Evolutionary conservation across 2,329 filamentous ascomycete species (phyloP).

Genomic region (Didymosphaeria variabile): DNA sequence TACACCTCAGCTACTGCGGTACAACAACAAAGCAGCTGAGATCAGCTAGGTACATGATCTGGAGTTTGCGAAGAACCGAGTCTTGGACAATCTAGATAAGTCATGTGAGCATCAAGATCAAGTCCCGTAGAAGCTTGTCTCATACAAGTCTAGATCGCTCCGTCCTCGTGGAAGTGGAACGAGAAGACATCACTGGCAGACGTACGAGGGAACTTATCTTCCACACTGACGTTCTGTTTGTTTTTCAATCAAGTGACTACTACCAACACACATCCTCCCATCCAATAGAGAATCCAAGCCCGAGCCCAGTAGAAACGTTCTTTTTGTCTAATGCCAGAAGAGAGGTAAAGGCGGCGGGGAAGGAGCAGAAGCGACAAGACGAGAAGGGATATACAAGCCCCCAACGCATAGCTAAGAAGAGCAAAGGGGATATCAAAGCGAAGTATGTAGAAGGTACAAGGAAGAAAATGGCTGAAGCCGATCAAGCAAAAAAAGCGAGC

Average conservation of each 20-base stretch:
- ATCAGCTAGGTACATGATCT: not conserved
- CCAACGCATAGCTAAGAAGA: constrained; percentile 7
- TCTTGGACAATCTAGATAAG: not conserved
- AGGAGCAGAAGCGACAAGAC: not conserved
- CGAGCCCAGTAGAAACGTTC: not conserved
- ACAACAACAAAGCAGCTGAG: not conserved
- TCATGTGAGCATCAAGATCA: not conserved
- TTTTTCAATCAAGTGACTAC: not conserved
- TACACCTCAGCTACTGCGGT: not conserved
- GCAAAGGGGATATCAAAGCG: constrained; percentile 18
- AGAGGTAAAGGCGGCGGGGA: not conserved
- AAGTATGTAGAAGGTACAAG: constrained; percentile 12
- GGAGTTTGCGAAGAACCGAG: not conserved
- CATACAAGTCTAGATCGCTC: not conserved
- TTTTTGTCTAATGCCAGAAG: constrained; percentile 10
- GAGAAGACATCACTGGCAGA: not conserved
- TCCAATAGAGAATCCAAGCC: not conserved
- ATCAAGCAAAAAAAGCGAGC: not conserved
- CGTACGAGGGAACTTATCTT: not conserved
- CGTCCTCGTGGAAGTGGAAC: too few relatives aligned
- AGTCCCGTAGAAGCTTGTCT: not conserved
- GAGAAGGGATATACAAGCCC: constrained; percentile 5
- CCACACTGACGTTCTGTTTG: not conserved
- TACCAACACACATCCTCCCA: not conserved
- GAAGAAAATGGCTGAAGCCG: not conserved